Conservation (phyloP, 2,329 filamentous ascomycete genomes). For the Diplocarpon rosae region DNA sequence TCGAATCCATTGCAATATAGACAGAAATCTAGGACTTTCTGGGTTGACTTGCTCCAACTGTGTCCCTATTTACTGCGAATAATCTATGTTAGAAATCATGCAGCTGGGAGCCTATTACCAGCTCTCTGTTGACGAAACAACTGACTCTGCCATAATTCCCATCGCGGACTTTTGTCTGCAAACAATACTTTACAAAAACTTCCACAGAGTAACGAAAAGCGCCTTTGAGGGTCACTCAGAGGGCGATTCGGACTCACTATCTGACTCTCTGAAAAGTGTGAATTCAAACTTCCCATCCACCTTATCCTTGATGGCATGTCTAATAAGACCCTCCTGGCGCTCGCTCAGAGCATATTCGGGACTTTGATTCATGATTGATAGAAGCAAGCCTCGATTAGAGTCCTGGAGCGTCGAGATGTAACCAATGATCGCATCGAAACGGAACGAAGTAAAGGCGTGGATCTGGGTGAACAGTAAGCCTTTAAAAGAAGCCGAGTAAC, state of each 20-base stretch:
- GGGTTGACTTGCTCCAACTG: too few species aligned
- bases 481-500: too few species aligned
- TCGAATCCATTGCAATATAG: too few species aligned
- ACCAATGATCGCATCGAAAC: constrained; percentile 35
- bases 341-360: constrained; percentile 21
- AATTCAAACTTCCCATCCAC: constrained; percentile 29
- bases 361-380: constrained; percentile 27
- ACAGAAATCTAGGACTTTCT: too few species aligned
- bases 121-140: too few species aligned
- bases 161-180: neutral
- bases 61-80: too few species aligned
- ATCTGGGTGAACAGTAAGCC: constrained; percentile 25
- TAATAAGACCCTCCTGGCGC: constrained; percentile 21
- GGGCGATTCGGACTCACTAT: constrained; percentile 22
- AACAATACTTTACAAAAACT: constrained; percentile 1
- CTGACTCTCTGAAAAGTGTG: constrained; percentile 21
- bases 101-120: too few species aligned
- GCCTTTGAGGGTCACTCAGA: constrained; percentile 17
- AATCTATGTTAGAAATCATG: too few species aligned
- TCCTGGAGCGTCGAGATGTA: constrained; percentile 31
- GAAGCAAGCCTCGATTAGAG: constrained; percentile 25
- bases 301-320: constrained; percentile 19
- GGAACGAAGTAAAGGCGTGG: constrained; percentile 44
- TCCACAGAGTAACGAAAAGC: neutral
- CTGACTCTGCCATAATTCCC: too few species aligned